A percentile compares a stretch with the other conserved stretches of the same genome.
Conservation (phyloP, 2,329 filamentous ascomycete species). For the Cryphonectria carpinicola region DNA sequence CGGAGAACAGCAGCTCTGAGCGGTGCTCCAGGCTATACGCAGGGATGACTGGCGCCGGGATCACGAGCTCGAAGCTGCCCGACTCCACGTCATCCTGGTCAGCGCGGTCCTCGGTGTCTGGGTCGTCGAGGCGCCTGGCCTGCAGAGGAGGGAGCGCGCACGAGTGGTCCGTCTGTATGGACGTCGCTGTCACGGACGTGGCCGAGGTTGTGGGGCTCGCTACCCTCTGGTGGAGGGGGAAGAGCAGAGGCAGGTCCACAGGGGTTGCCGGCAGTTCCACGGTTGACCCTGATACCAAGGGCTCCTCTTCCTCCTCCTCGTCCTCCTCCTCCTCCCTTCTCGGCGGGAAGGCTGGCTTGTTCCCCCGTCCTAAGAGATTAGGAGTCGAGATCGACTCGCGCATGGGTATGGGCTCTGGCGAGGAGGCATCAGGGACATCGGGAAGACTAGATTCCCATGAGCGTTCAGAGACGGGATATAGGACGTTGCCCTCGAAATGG, state of each 20-base stretch:
- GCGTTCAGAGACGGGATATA: conserved; percentile 13
- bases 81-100: conserved; percentile 1
- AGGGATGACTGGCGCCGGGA: conserved; percentile 35
- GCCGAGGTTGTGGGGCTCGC: conserved; percentile 13
- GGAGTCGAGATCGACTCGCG: conserved; percentile 12
- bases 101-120: conserved; percentile 53
- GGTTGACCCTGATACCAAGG: conserved; percentile 7
- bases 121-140: conserved; percentile 59
- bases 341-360: background rate
- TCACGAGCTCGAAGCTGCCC: conserved; percentile 25
- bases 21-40: conserved; percentile 56
- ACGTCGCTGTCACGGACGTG: conserved; percentile 29
- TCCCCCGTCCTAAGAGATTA: conserved; percentile 4
- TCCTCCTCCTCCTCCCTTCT: background rate
- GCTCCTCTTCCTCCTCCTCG: background rate
- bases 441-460: conserved; percentile 23
- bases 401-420: conserved; percentile 8
- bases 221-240: background rate
- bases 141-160: conserved; percentile 40
- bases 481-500: background rate
- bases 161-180: conserved; percentile 25
- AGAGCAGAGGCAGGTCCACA: background rate
- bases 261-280: conserved; percentile 12
- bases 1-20: conserved; percentile 60
- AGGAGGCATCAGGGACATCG: conserved; percentile 20